phyloP scores from a whole-genome alignment of 2,329 filamentous ascomycete genomes.

The Verticillium tricorpus region DNA sequence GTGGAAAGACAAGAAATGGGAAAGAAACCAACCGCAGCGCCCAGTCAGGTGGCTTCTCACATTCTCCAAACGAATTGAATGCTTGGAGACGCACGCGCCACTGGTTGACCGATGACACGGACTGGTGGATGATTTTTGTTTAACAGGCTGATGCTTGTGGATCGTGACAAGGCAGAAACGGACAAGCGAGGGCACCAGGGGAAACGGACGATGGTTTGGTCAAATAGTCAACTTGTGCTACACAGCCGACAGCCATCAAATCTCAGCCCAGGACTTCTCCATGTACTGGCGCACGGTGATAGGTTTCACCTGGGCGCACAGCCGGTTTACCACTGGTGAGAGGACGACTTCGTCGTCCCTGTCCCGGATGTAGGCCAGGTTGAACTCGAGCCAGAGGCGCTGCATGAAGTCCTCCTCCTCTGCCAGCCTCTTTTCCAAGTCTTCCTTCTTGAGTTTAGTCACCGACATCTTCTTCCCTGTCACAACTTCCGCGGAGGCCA shows the following conservation, averaged over 20 bases:
- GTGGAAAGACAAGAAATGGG: too few species aligned
- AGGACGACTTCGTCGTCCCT: slow-evolving; percentile 1
- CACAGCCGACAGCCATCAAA: neutral
- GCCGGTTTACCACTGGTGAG: neutral
- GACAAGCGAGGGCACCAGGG: too few species aligned
- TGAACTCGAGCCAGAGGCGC: slow-evolving; percentile 1
- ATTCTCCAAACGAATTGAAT: too few species aligned
- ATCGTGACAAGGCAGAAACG: too few species aligned
- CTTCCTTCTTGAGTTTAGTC: neutral
- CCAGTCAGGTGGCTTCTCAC: too few species aligned
- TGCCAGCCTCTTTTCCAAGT: neutral
- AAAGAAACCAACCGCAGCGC: too few species aligned
- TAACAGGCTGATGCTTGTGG: too few species aligned
- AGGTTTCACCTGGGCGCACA: neutral
- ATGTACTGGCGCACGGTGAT: neutral
- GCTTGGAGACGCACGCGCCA: too few species aligned
- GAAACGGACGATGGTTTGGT: too few species aligned
- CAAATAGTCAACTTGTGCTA: too few species aligned
- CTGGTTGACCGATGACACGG: too few species aligned
- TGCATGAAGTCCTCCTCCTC: neutral
- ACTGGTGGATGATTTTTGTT: too few species aligned
- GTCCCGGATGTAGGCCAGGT: neutral
- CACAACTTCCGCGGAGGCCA: neutral
- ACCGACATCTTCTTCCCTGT: slow-evolving; percentile 1
- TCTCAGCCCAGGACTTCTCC: neutral